phyloP scores from a whole-genome alignment of 306 rosid genomes.

The Vicia sativa region DNA sequence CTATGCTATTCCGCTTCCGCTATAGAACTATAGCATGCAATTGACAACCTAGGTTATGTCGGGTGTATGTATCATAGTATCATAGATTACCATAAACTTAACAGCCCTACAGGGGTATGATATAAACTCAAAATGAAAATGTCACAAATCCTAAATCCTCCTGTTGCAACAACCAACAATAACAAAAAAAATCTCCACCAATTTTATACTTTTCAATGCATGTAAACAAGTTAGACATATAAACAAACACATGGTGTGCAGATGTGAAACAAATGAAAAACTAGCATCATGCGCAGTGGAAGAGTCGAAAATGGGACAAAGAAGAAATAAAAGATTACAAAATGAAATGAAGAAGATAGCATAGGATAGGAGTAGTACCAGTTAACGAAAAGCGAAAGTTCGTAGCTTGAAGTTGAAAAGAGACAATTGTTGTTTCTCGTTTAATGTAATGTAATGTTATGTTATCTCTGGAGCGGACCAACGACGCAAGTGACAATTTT shows the following conservation, averaged over 20 bases:
- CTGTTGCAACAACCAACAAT: background rate
- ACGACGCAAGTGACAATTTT: too few relatives aligned
- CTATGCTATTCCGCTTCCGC: too few relatives aligned
- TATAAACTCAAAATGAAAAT: constrained; percentile 4
- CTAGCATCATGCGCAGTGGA: background rate
- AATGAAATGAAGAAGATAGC: background rate
- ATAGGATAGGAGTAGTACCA: constrained; percentile 22
- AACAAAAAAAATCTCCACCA: background rate
- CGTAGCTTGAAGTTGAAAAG: background rate
- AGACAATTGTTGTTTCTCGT: constrained; percentile 10
- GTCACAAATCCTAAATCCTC: constrained; percentile 12
- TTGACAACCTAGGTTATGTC: background rate
- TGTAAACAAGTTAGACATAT: constrained; percentile 24
- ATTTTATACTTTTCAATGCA: background rate
- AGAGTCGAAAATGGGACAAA: background rate
- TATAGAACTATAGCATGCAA: too few relatives aligned
- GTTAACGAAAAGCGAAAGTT: constrained; percentile 9
- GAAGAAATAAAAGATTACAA: background rate
- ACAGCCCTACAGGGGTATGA: background rate
- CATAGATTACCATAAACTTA: constrained; percentile 5
- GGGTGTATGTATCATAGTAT: background rate
- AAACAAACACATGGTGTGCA: constrained; percentile 41
- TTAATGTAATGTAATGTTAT: background rate
- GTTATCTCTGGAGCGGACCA: constrained; percentile 8
- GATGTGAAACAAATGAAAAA: background rate